Base-by-base conservation (phyloP, 257 asterid species). In the Salvia hispanica region DNA sequence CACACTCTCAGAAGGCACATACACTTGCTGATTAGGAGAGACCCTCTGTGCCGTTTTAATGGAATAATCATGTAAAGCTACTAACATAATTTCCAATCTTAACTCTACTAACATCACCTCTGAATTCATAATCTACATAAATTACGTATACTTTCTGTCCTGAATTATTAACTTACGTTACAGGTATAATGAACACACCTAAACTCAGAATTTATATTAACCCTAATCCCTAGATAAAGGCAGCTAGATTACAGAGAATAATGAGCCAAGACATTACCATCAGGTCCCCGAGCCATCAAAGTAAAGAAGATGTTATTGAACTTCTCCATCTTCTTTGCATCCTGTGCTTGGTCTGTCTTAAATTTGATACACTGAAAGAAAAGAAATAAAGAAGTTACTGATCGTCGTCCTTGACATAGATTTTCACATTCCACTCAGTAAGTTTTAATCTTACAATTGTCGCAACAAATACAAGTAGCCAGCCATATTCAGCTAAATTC, bases 281-380 rank as follows among this genome's bases (percentile, higher is more conserved):
- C 92, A 76, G 96, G 92, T 72, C 95, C 96, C 18, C 92, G 86
- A 69, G 96, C 86, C 95, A 89, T 87, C 86, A 86, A 77, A 64
- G 96, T 89, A 16, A 87, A 89, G 82, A 90, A 87, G 72, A 85
- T 83, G 77, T 82, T 87, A 58, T 90, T 90, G 64, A 87, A 72
- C 74, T 83, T 90, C 83, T 87, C 96, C 96, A 90, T 90, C 82
- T 87, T 87, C 83, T 79, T 89, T 25, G 95, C 95, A 53, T 89
- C 96, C 72, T 89, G 96, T 4, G 92, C 91, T 78, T 87, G 96
- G 84, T 89, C 93, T 16, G 96, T 89, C 93, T 89, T 89, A 71
- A 82, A 89, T 80, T 89, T 87, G 86, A 89, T 69, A 73, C 95
- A 87, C 96, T 87, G 73, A 60, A 47, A 59, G 59, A 61, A 39